Conservation (phyloP, 2,329 filamentous ascomycete genomes). For the Metarhizium rileyi region DNA sequence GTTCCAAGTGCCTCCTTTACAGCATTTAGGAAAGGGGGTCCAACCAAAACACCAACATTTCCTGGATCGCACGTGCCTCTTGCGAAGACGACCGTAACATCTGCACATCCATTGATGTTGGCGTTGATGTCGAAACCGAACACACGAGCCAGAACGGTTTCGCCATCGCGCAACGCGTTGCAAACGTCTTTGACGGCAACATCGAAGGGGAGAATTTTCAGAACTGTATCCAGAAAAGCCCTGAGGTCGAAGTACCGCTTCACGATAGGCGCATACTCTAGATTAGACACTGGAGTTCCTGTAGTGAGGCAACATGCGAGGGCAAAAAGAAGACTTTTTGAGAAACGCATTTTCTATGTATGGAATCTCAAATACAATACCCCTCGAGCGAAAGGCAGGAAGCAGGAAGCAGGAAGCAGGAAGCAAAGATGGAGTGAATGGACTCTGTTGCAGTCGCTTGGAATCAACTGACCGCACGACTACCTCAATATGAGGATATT, state of each 20-base stretch:
- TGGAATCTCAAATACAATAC: not conserved
- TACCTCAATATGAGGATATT: too few relatives aligned
- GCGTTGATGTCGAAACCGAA: conserved; percentile 9
- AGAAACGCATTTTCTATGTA: not conserved
- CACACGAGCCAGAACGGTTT: conserved; percentile 8
- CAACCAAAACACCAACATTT: conserved; percentile 19
- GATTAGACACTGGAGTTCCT: not conserved
- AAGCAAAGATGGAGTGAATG: not conserved
- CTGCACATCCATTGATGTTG: conserved; percentile 14
- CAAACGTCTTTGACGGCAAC: conserved; percentile 10
- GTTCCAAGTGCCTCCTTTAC: conserved; percentile 9
- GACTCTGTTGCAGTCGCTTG: not conserved
- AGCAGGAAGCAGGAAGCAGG: not conserved
- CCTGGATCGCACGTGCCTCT: conserved; percentile 21
- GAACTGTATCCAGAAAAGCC: conserved; percentile 6
- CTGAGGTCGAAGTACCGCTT: conserved; percentile 3
- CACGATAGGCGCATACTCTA: not conserved
- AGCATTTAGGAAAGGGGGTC: conserved; percentile 17
- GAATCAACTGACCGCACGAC: too few relatives aligned
- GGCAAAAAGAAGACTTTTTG: not conserved
- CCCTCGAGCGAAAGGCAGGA: not conserved
- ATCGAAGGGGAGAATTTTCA: conserved; percentile 9
- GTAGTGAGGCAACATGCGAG: not conserved
- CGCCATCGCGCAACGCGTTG: conserved; percentile 5
- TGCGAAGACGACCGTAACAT: conserved; percentile 20